These are phyloP conservation scores for Ceratobasidium sp. DNA, from an alignment of 1,284 basidiomycete species.

Conservation along the genomic window DNA sequence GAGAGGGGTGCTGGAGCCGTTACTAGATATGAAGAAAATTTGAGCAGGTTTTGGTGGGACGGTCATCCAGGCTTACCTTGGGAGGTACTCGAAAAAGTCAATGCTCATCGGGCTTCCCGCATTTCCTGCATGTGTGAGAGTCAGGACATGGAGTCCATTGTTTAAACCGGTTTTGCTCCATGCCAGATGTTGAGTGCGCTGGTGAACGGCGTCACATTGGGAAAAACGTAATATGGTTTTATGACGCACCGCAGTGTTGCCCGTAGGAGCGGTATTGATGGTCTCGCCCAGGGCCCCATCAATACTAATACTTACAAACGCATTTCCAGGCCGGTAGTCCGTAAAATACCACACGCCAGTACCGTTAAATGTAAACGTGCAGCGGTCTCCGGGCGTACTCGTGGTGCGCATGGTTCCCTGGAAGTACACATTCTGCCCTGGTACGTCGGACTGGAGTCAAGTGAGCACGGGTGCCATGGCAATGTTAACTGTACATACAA, in stretches of 20 bases:
- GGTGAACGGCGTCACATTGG: not conserved
- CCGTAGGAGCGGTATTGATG: constrained; percentile 2
- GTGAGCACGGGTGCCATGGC: not conserved
- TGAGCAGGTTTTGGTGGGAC: not conserved
- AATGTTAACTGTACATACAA: not conserved
- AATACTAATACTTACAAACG: constrained; percentile 2
- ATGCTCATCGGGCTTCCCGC: not conserved
- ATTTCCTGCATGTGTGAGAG: constrained; percentile 3
- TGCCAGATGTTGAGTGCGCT: constrained; percentile 5
- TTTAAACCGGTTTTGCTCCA: constrained; percentile 20
- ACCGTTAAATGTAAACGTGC: constrained; percentile 11
- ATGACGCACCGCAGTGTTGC: not conserved
- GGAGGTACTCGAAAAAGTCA: constrained; percentile 32
- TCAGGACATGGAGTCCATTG: not conserved
- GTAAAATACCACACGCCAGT: constrained; percentile 14
- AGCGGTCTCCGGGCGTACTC: not conserved
- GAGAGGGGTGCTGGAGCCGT: too few relatives aligned
- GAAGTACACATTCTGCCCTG: not conserved
- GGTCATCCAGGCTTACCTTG: not conserved
- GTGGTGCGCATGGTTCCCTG: not conserved
- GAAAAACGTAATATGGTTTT: not conserved
- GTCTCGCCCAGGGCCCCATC: constrained; percentile 2
- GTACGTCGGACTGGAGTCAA: not conserved
- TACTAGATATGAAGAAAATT: not conserved
- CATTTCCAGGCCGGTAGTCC: not conserved